Base-by-base conservation (phyloP, 768 basidiomycete species). In the Boletus speciosus region DNA sequence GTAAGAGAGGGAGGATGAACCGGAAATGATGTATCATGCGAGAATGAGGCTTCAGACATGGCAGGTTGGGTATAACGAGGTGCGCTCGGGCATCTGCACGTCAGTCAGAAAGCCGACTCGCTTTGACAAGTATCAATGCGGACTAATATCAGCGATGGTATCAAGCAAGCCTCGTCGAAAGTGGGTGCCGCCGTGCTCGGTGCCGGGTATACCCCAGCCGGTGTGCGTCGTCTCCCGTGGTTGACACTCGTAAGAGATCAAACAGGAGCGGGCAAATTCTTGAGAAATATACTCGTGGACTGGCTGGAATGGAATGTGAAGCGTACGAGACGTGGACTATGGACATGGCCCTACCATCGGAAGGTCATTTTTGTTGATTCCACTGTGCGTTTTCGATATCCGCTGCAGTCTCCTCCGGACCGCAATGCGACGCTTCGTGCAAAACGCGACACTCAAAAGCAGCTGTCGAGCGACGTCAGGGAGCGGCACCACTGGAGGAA, bases 1-100 rank as follows among this genome's bases (percentile, higher is more conserved):
- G 52, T 76, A 82, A 52, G 2, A 92, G 75, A 0, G 88, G 88
- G 4, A 80, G 70, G 35, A 92, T 78, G 71, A 86, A 89, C 40
- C 89, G 84, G 64, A 90, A 88, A 66, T 91, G 88, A 67, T 88
- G 83, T 45, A 86, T 74, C 85, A 91, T 85, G 58, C 88, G 84
- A 5, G 78, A 77, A 66, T 88, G 84, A 3, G 89, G 88, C 59
- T 85, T 85, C 61, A 87, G 68, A 16, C 72, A 62, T 12, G 89
- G 90, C 49, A 88, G 81, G 36, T 81, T 79, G 29, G 90, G 90
- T 56, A 92, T 87, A 38, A 91, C 79, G 45, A 79, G 67, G 59
- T 84, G 88, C 29, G 88, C 86, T 43, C 87, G 77, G 10, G 72
- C 72, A 68, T 93, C 90, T 91, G 37, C 37, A 49, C 32, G 11